phyloP scores from a whole-genome alignment of 225 moss, liverwort and hornwort species.

The Sphagnum contortum region DNA sequence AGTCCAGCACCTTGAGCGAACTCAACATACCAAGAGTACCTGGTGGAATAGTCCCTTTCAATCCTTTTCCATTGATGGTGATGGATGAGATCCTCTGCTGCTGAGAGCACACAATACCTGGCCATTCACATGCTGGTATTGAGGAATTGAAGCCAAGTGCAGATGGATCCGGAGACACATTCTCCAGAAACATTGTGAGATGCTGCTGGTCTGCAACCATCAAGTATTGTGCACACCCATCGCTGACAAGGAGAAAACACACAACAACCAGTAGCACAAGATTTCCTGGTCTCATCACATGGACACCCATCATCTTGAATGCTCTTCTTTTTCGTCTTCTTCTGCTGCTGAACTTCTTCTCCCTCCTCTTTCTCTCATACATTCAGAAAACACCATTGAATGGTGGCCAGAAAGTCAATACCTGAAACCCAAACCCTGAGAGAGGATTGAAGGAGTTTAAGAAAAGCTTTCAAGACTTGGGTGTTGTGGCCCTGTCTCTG shows the following conservation, averaged over 20 bases:
- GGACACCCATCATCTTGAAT: background rate
- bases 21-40: slow-evolving; percentile 27
- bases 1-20: slow-evolving; percentile 25
- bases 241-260: background rate
- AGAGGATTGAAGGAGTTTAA: too few relatives aligned
- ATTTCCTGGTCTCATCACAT: background rate
- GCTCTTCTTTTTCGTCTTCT: background rate
- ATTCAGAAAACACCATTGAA: too few relatives aligned
- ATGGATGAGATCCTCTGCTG: slow-evolving; percentile 17
- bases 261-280: background rate
- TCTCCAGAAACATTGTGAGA: slow-evolving; percentile 19
- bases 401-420: too few relatives aligned
- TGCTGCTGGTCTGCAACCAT: background rate
- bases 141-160: slow-evolving; percentile 22
- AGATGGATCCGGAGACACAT: slow-evolving; percentile 22
- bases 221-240: too few relatives aligned
- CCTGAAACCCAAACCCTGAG: too few relatives aligned
- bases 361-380: too few relatives aligned
- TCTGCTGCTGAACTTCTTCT: too few relatives aligned
- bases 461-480: too few relatives aligned
- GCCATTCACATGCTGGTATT: slow-evolving; percentile 32
- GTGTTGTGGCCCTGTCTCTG: too few relatives aligned
- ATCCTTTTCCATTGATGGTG: slow-evolving; percentile 17
- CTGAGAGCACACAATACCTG: slow-evolving; percentile 26
- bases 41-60: slow-evolving; percentile 26